phyloP scores from a whole-genome alignment of 2,329 filamentous ascomycete genomes.

The Aspergillus brasiliensis region DNA sequence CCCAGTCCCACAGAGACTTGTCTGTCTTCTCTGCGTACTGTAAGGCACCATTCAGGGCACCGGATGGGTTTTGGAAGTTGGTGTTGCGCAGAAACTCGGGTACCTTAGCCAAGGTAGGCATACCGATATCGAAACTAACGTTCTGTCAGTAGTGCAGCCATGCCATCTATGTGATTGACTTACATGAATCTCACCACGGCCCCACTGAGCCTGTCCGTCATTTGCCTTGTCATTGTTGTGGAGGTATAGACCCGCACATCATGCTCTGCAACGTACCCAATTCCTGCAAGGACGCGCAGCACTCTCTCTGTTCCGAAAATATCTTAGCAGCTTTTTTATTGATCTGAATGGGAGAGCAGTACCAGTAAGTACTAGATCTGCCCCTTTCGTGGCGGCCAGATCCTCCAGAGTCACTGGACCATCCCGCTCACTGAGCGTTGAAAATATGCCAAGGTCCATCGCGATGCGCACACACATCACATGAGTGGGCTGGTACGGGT shows the following conservation, averaged over 20 bases:
- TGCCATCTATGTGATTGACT: not conserved
- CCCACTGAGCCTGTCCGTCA: conserved; percentile 11
- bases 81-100: conserved; percentile 16
- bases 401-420: conserved; percentile 11
- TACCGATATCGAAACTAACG: conserved; percentile 16
- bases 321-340: not conserved
- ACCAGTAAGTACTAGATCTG: conserved; percentile 14
- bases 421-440: conserved; percentile 8
- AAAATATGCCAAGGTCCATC: conserved; percentile 21
- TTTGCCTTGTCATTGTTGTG: conserved; percentile 17
- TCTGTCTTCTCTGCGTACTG: conserved; percentile 14
- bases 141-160: not conserved
- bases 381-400: conserved; percentile 16
- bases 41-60: conserved; percentile 9
- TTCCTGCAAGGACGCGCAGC: conserved; percentile 17
- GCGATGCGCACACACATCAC: conserved; percentile 18
- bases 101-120: conserved; percentile 9
- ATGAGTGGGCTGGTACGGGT: conserved; percentile 15
- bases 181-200: conserved; percentile 19
- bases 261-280: conserved; percentile 19
- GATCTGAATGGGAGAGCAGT: not conserved
- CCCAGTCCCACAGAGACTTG: conserved; percentile 12
- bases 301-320: conserved; percentile 16
- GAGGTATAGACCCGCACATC: conserved; percentile 14
- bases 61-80: conserved; percentile 8